Conservation (phyloP, 371 early-diverging fungal genomes). For the Rhizopus microsporus region DNA sequence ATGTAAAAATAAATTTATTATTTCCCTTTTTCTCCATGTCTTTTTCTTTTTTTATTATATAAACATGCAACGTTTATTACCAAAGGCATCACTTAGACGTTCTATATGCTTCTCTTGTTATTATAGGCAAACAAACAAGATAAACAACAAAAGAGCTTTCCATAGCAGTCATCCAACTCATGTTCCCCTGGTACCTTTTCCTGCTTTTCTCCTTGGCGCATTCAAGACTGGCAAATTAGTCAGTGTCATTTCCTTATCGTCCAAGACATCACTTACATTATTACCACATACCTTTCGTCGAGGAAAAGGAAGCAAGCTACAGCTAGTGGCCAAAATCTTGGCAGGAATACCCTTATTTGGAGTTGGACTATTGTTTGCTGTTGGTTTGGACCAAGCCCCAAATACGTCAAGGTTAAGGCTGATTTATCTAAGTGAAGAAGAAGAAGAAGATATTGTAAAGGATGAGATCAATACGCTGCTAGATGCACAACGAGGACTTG, state of each 20-base stretch:
- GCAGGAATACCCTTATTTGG: conserved; percentile 47
- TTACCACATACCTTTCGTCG: conserved; percentile 50
- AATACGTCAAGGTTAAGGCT: conserved; percentile 61
- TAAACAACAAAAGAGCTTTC: conserved; percentile 18
- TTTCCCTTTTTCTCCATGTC: not conserved
- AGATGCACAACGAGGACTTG: conserved; percentile 28
- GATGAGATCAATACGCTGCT: conserved; percentile 34
- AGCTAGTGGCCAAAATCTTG: conserved; percentile 33
- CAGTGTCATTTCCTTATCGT: conserved; percentile 47
- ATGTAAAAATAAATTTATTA: not conserved
- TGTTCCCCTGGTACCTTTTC: conserved; percentile 46
- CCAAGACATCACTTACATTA: conserved; percentile 49
- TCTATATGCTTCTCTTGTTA: conserved; percentile 14
- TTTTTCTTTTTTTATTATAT: not conserved
- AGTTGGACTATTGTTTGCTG: conserved; percentile 32
- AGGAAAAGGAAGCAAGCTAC: conserved; percentile 16
- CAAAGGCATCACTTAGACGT: not conserved
- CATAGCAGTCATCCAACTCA: conserved; percentile 31
- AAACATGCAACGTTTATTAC: conserved; percentile 10
- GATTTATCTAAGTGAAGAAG: conserved; percentile 56
- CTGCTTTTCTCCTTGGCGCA: conserved; percentile 31
- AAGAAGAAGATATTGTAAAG: conserved; percentile 45
- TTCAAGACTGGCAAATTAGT: conserved; percentile 50
- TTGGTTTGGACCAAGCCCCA: conserved; percentile 57
- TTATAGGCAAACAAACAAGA: not conserved